Conservation (phyloP, 2,329 filamentous ascomycete genomes). For the Fusarium hostae region DNA sequence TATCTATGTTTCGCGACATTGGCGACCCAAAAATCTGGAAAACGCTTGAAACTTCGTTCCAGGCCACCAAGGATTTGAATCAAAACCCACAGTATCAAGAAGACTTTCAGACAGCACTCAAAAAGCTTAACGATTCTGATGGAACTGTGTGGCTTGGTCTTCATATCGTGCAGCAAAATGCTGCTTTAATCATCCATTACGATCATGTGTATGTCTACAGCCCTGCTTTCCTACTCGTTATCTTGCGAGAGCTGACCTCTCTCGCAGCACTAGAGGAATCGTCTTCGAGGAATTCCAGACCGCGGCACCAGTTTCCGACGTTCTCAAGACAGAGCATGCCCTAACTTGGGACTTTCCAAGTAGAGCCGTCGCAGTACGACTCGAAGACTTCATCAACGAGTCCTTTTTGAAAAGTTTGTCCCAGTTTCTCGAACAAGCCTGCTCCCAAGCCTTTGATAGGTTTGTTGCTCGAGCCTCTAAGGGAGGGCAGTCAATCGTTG, state of each 20-base stretch:
- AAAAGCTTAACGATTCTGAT: too few species aligned
- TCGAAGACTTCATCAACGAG: conserved; percentile 34
- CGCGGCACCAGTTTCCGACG: conserved; percentile 61
- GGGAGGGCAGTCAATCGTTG: conserved; percentile 58
- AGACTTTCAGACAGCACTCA: too few species aligned
- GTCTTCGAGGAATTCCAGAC: conserved; percentile 70
- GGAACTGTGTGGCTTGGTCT: conserved; percentile 25
- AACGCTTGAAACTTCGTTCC: too few species aligned
- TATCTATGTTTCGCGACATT: too few species aligned
- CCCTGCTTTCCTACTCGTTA: neutral
- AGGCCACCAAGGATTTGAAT: too few species aligned
- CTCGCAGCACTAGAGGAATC: neutral
- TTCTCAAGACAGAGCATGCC: conserved; percentile 62
- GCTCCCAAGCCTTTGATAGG: conserved; percentile 60
- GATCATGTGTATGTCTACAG: conserved; percentile 14
- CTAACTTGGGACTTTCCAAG: conserved; percentile 71
- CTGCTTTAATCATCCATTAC: conserved; percentile 45
- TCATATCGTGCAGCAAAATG: conserved; percentile 46
- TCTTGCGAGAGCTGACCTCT: conserved; percentile 20
- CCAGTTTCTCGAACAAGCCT: conserved; percentile 66
- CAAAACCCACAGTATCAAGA: too few species aligned
- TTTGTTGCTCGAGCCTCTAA: conserved; percentile 66
- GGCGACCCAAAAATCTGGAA: too few species aligned
- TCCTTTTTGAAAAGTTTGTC: conserved; percentile 61
- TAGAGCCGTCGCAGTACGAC: conserved; percentile 58